Conservation (phyloP, 75 land plant genomes). For the Larix kaempferi region DNA sequence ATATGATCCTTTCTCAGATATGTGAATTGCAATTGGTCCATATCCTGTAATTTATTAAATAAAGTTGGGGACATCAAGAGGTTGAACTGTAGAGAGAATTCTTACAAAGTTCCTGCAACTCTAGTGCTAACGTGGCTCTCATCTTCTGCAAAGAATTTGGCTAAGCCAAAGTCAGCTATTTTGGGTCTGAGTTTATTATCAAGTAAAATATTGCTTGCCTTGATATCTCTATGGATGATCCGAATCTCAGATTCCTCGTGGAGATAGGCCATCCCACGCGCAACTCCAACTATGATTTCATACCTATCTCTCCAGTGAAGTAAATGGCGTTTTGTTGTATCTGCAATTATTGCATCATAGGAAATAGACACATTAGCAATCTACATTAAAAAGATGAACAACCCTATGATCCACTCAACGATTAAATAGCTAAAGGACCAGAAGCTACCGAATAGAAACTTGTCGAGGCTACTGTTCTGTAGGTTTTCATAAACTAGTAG, state of each 20-base stretch:
- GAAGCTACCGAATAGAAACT: neutral
- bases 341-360: neutral
- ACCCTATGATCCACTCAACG: too few species aligned
- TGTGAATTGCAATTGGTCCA: too few species aligned
- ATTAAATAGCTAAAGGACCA: too few species aligned
- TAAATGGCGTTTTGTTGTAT: neutral
- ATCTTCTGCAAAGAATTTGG: constrained; percentile 47
- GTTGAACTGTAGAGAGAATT: neutral
- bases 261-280: too few species aligned
- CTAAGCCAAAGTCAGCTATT: constrained; percentile 72
- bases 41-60: too few species aligned
- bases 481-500: neutral
- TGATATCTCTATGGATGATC: constrained; percentile 76
- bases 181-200: constrained; percentile 54
- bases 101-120: constrained; percentile 63
- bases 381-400: too few species aligned
- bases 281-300: too few species aligned
- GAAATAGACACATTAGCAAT: too few species aligned
- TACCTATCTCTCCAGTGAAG: too few species aligned
- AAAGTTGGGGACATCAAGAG: too few species aligned
- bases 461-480: neutral
- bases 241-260: constrained; percentile 38
- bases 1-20: too few species aligned
- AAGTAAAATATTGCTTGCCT: constrained; percentile 72
- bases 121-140: constrained; percentile 37